phyloP scores from a whole-genome alignment of 805 yeast genomes.

The Barnettozyma sucrosica region DNA sequence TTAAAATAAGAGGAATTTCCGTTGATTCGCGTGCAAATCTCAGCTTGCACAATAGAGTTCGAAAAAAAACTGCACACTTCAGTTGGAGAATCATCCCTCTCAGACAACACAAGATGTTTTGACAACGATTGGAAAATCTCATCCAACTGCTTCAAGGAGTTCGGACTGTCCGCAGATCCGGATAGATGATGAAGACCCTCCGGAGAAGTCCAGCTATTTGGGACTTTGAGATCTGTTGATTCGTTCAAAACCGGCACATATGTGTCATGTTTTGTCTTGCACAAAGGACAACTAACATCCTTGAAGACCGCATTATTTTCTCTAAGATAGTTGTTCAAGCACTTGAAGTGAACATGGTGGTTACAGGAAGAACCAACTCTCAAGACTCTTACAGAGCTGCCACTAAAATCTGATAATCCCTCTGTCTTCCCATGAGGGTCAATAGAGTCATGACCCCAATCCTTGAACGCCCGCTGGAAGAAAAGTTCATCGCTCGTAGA shows the following conservation, averaged over 20 bases:
- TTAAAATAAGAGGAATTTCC: slow-evolving; percentile 27
- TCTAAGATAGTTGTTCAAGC: slow-evolving; percentile 66
- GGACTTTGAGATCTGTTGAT: neutral
- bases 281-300: slow-evolving; percentile 88
- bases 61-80: slow-evolving; percentile 16
- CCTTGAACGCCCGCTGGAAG: slow-evolving; percentile 12
- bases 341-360: slow-evolving; percentile 83
- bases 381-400: slow-evolving; percentile 1
- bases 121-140: neutral
- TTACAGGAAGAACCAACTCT: slow-evolving; percentile 61
- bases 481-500: slow-evolving; percentile 2
- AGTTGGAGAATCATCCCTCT: neutral
- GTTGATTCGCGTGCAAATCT: slow-evolving; percentile 51
- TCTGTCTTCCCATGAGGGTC: slow-evolving; percentile 22
- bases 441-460: slow-evolving; percentile 22
- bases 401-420: slow-evolving; percentile 24
- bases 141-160: neutral
- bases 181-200: neutral
- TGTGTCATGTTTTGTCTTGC: slow-evolving; percentile 76
- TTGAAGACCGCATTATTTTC: slow-evolving; percentile 49
- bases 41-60: slow-evolving; percentile 51
- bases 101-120: neutral
- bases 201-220: neutral
- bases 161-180: neutral
- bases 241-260: slow-evolving; percentile 54